Base-by-base conservation (phyloP, 768 basidiomycete genomes). In the Clitopilus passeckerianus region DNA sequence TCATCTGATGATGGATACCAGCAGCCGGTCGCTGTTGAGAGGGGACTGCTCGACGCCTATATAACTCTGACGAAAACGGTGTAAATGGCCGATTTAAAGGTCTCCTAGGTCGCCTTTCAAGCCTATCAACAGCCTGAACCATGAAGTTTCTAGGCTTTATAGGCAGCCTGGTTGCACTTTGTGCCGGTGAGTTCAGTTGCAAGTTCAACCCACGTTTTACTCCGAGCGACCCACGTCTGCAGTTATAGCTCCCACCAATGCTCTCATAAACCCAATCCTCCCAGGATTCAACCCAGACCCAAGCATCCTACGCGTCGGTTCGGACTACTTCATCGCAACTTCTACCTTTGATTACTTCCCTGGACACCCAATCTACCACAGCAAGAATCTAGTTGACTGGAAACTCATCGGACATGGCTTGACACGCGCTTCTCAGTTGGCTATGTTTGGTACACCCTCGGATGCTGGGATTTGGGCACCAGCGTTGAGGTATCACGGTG, bases 271-370 rank as follows among this genome's bases (percentile, higher is more conserved):
- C 53, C 76, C 76, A 7, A 74, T 77, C 14, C 63, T 77, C 2
- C 72, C 74, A 7, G 76, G 76, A 33, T 77, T 74, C 74, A 77
- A 76, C 56, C 74, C 76, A 12, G 76, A 77, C 62, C 76, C 76
- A 3, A 70, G 67, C 24, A 72, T 76, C 24, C 34, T 77, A n/a
- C 72, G 74, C 56, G 75, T 76, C 46, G 74, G 72, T 12, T 56
- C 67, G 1, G 73, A 76, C 63, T 77, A 76, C 57, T 77, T 76
- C 63, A 70, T 75, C 53, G 67, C 71, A 4, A 77, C 75, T 0
- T 76, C 75, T 1, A 71, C 72, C 5, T 77, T 77, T 24, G 75
- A 76, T 59, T 74, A 74, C 57, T 77, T 70, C 59, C 76, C 76
- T 14, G 76, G 75, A 5, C 71, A 75, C 56, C 74, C 76, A 0